Evolutionary conservation across 2,329 filamentous ascomycete species (phyloP).

Genomic region (Ophiocordyceps polyrhachis-furcata): DNA sequence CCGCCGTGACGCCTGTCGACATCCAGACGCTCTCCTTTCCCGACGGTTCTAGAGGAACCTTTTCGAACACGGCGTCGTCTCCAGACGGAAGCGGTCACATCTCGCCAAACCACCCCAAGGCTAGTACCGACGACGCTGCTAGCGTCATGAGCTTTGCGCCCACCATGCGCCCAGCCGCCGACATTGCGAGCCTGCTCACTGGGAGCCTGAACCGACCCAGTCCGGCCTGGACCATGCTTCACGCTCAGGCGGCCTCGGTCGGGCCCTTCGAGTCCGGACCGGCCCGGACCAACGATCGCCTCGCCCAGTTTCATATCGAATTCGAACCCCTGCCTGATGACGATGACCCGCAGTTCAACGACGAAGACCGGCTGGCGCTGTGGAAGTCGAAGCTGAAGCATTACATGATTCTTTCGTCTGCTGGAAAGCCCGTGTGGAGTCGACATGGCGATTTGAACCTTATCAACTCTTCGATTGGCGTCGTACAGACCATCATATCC

Average conservation of each 20-base stretch:
- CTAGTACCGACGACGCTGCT: conserved; percentile 34
- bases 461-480: conserved; percentile 84
- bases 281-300: conserved; percentile 26
- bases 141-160: conserved; percentile 50
- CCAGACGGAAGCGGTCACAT: conserved; percentile 20
- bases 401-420: conserved; percentile 88
- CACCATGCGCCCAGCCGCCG: conserved; percentile 42
- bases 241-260: conserved; percentile 38
- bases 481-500: conserved; percentile 93
- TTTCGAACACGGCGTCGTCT: conserved; percentile 25
- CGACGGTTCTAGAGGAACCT: conserved; percentile 48
- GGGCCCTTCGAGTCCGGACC: conserved; percentile 40
- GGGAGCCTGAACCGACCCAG: conserved; percentile 49
- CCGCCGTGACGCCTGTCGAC: conserved; percentile 65
- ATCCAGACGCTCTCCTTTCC: conserved; percentile 59
- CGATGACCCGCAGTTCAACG: conserved; percentile 19
- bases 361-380: conserved; percentile 42
- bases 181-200: conserved; percentile 66
- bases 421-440: conserved; percentile 94
- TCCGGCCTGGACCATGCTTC: conserved; percentile 49
- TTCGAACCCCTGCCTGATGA: conserved; percentile 56
- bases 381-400: conserved; percentile 95
- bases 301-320: conserved; percentile 54
- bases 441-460: conserved; percentile 79
- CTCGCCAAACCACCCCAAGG: conserved; percentile 15